phyloP scores from a whole-genome alignment of 257 asterid species.

The Petunia axillaris region DNA sequence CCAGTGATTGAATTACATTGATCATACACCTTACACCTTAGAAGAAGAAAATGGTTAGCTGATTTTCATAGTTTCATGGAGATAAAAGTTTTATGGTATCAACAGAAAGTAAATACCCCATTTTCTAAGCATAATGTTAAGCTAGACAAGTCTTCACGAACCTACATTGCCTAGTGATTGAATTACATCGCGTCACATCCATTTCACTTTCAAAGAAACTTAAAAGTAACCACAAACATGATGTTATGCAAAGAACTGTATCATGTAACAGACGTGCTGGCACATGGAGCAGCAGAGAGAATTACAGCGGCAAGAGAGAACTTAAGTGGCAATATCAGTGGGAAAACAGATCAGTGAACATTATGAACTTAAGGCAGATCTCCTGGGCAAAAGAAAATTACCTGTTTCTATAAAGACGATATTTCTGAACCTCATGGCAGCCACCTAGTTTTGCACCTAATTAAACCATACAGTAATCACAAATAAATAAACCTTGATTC shows the following conservation, averaged over 20 bases:
- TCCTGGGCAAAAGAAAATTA: constrained; percentile 17
- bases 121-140: not conserved
- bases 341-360: constrained; percentile 6
- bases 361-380: constrained; percentile 16
- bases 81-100: too few relatives aligned
- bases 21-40: too few relatives aligned
- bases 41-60: too few relatives aligned
- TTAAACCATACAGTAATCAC: constrained; percentile 22
- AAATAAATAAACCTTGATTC: not conserved
- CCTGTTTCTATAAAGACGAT: constrained; percentile 43
- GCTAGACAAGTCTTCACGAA: not conserved
- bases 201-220: not conserved
- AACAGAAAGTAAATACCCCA: not conserved
- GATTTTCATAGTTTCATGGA: too few relatives aligned
- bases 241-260: constrained; percentile 12
- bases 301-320: not conserved
- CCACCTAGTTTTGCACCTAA: constrained; percentile 90
- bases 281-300: not conserved
- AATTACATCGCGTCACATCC: not conserved
- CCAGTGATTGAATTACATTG: too few relatives aligned
- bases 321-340: not conserved
- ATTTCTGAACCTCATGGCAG: constrained; percentile 74
- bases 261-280: not conserved
- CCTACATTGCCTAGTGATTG: not conserved
- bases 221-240: constrained; percentile 20